These are phyloP conservation scores for Ceratocystis albifundus DNA, from an alignment of 2,329 filamentous ascomycete genomes.

Conservation along the genomic window DNA sequence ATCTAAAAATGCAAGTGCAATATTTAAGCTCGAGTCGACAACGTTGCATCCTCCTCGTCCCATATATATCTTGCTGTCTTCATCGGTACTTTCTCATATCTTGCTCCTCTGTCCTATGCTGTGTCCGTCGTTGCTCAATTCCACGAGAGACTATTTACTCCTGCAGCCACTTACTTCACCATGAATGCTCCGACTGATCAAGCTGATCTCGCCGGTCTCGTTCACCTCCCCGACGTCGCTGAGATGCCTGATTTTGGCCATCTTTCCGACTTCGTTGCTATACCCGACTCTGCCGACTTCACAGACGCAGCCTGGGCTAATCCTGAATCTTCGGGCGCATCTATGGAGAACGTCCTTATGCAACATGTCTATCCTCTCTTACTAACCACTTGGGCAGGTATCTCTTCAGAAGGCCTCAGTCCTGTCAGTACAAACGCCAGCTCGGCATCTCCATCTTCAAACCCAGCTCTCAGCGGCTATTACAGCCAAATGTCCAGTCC, in stretches of 20 bases:
- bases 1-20: neutral
- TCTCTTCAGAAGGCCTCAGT: constrained; percentile 48
- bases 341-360: neutral
- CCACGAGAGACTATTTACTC: too few species aligned
- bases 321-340: neutral
- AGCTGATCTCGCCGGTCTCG: neutral
- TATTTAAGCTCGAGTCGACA: neutral
- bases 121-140: too few species aligned
- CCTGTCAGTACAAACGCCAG: constrained; percentile 47
- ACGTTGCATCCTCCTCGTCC: neutral
- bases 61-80: neutral
- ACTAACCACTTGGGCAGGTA: constrained; percentile 31
- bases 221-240: too few species aligned
- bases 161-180: neutral
- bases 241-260: too few species aligned
- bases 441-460: constrained; percentile 46
- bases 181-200: neutral
- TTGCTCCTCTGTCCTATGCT: neutral
- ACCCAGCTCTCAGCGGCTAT: constrained; percentile 36
- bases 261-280: too few species aligned
- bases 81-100: neutral
- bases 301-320: neutral
- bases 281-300: neutral
- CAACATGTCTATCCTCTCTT: constrained; percentile 8
- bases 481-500: constrained; percentile 40